Evolutionary conservation across 352 stramenopile species (phyloP), one percentile per base, ranked within the genome.

Genomic region (Pythium rhizo-oryzae): DNA sequence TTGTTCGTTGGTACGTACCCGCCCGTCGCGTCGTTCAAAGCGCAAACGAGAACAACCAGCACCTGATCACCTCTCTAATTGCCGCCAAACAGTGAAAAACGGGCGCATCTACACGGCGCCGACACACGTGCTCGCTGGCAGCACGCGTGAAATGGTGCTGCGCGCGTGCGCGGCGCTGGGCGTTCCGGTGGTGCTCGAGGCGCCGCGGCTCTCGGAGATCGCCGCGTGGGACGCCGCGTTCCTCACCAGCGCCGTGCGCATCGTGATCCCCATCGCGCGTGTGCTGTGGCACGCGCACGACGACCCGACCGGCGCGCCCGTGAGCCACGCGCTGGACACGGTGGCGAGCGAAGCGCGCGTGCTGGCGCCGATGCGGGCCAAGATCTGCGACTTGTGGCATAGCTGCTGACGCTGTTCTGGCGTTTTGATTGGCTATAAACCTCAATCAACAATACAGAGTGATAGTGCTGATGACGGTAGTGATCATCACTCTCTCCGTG

Each of bases 1-100:
- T 88, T 95, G 35, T 95, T 90, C 52, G 80, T 91, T 52, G 70
- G 85, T 93, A 66, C 24, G 77, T 75, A 19, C 41, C 84, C 43
- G 7, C 43, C 16, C 7, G 13, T 1, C 7, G 16, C 43, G 11
- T 49, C 19, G 39, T 46, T 19, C 3, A 46, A 19, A 19, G n/a
- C 12, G 12, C 4, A 46, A 46, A 19, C 16, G 39, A 46, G 11
- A 19, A 4, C 16, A 19, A 46, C n/a, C n/a, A n/a, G 11, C 11
- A 46, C 39, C 39, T 13, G 28, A 33, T 6, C 6, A 46, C 12
- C 39, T 1, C 16, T 46, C 16, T 46, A n/a, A n/a, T n/a, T n/a
- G n/a, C n/a, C n/a, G n/a, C n/a, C 39, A 19, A 51, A 5, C n/a
- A 72, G 83, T 91, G 25, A 78, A 82, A 33, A 55, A 79, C 1